Base-by-base conservation (phyloP, 441 rosid genomes). In the Viola pubescens region DNA sequence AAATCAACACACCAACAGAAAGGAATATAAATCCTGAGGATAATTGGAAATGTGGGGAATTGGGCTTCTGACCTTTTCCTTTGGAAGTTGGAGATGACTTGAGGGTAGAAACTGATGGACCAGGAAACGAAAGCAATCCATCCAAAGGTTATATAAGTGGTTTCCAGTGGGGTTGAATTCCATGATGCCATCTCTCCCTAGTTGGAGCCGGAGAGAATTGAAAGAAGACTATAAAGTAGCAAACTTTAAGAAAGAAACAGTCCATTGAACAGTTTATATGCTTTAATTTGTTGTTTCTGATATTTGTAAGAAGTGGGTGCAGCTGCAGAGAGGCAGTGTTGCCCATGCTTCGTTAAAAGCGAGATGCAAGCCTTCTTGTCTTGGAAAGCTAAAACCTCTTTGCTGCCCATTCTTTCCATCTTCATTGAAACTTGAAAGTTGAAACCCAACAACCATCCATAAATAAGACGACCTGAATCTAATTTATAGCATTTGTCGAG, bases 61-160 rank as follows among this genome's bases (percentile, higher is more conserved):
- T 1, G 1, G 9, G 50, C 12, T 6, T 26, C 6, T 3, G 52
- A 89, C 97, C 94, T 73, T 75, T 81, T 89, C 37, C 98, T 72
- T 6, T 85, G 85, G 65, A 79, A 89, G 75, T 92, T 92, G 66
- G 89, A 66, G 79, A 92, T 66, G 64, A 82, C 73, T 68, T 91
- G 98, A 0, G 98, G 98, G 73, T 91, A 91, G 81, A 82, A 84
- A 68, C 96, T 78, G 75, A 86, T 54, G 7, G 98, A 84, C 96
- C 94, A 91, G 6, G 94, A 78, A 10, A 59, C 55, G 72, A 91
- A 88, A 0, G 94, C 85, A 9, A 80, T 73, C 98, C 98, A 91
- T 13, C 98, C 98, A 4, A 84, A 58, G 16, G 77, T 56, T 61
- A 83, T 70, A 42, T 88, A 88, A 1, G 81, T 61, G 60, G 83